Base-by-base conservation (phyloP, 805 yeast species). In the Tetrapisispora fleetii region DNA sequence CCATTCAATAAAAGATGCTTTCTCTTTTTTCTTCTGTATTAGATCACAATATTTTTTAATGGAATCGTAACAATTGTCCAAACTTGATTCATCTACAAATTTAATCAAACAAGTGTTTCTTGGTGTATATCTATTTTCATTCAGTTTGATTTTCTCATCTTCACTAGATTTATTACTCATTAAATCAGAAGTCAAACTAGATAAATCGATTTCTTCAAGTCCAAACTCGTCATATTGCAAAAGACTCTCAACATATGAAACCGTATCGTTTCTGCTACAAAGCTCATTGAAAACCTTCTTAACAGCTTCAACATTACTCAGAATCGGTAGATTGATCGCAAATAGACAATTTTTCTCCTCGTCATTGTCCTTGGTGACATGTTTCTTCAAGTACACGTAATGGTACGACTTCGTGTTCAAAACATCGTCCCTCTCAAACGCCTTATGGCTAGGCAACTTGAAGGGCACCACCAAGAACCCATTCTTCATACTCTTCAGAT, bases 21-120 rank as follows among this genome's bases (percentile, higher is more conserved):
- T 40, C 19, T 41, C 44, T 19, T 41, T 41, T 19, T 41, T 41
- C 6, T 58, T 41, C 44, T 41, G 44, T 41, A 41, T 41, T 41
- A 41, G 18, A 30, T 41, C 44, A 32, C 44, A 41, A 51, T 89
- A 75, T 52, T 81, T 77, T 36, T 70, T 64, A 43, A 85, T 67
- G 1, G 95, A 88, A 42, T 51, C 53, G 53, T 56, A 87, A 67
- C 58, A 77, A 73, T 50, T 81, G 69, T 32, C 86, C 76, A 63
- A 51, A 53, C 68, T 64, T 2, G 82, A 64, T 58, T 79, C 79
- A 65, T 88, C 97, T 7, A 89, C 76, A 60, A 88, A 81, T 28
- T 80, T 79, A 40, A 87, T 73, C 8, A 87, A 69, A 0, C 86
- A 91, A 53, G 90, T 81, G 50, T 84, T 81, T 57, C 80, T 78